Evolutionary conservation across 768 basidiomycete species (phyloP).

Genomic region (Russula abietina): DNA sequence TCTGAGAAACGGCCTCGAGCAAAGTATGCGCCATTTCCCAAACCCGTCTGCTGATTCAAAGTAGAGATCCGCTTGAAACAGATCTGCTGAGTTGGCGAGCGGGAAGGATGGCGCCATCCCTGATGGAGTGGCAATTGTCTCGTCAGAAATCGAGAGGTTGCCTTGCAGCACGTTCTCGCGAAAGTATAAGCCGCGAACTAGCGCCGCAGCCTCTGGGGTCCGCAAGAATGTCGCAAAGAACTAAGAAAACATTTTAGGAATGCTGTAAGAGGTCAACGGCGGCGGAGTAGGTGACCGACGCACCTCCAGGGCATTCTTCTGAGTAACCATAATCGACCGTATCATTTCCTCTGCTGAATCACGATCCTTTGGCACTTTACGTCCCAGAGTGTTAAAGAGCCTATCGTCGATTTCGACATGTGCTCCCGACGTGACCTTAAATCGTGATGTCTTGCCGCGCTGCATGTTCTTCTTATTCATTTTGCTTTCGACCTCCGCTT

Average conservation of each 20-base stretch:
- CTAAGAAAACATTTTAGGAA: background rate
- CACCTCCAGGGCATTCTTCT: constrained; percentile 7
- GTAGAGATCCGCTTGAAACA: constrained; percentile 17
- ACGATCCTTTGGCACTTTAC: background rate
- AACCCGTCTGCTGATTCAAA: constrained; percentile 2
- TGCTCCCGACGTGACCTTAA: background rate
- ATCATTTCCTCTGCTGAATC: background rate
- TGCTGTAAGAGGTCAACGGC: background rate
- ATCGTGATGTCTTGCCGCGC: background rate
- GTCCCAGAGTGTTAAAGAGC: constrained; percentile 4
- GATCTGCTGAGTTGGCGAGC: background rate
- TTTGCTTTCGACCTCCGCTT: background rate
- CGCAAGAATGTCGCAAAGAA: background rate
- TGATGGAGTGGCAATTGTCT: background rate
- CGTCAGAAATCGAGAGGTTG: constrained; percentile 1
- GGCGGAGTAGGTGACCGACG: background rate
- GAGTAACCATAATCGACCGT: background rate
- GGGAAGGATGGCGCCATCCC: background rate
- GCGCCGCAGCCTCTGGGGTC: background rate
- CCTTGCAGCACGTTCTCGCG: constrained; percentile 12
- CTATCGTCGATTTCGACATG: constrained; percentile 1
- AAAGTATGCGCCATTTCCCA: constrained; percentile 17
- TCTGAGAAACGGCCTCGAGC: background rate
- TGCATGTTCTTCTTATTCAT: background rate
- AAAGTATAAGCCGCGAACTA: constrained; percentile 5